A percentile compares a stretch with the other conserved stretches of the same genome.
phyloP scores from a whole-genome alignment of 331 rosid genomes.

The Arachis monticola region DNA sequence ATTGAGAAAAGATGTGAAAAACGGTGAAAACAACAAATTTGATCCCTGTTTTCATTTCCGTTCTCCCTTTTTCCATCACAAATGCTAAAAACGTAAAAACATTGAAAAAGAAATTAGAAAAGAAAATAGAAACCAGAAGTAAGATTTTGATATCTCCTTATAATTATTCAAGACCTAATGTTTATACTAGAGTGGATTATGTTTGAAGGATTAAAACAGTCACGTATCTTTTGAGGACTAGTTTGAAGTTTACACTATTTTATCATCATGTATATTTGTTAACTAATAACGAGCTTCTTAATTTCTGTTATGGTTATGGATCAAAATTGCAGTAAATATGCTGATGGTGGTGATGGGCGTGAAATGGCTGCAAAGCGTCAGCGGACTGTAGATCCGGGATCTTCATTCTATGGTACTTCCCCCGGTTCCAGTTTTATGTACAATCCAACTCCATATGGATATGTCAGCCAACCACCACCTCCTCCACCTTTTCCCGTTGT shows the following conservation, averaged over 20 bases:
- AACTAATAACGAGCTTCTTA: slow-evolving; percentile 25
- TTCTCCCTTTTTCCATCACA: too few species aligned
- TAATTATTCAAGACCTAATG: neutral
- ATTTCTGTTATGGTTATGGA: slow-evolving; percentile 28
- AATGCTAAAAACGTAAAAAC: too few species aligned
- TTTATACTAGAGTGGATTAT: neutral
- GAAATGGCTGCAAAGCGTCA: slow-evolving; percentile 96
- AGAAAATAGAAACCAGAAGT: too few species aligned
- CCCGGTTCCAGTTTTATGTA: slow-evolving; percentile 79
- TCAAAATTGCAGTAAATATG: slow-evolving; percentile 52
- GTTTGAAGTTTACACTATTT: neutral
- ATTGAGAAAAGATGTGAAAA: too few species aligned
- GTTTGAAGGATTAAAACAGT: neutral
- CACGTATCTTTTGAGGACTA: neutral
- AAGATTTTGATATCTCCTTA: too few species aligned
- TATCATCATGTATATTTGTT: slow-evolving; percentile 13
- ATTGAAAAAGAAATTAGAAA: too few species aligned
- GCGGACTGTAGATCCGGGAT: slow-evolving; percentile 75
- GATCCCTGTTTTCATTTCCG: too few species aligned
- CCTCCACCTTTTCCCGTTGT: slow-evolving; percentile 92
- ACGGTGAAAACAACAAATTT: too few species aligned
- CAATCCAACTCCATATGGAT: slow-evolving; percentile 81
- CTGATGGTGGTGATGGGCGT: slow-evolving; percentile 81
- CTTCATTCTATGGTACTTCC: slow-evolving; percentile 79
- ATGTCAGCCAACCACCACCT: slow-evolving; percentile 79